Conservation (phyloP, 305 asterid genomes). For the Fraxinus ornus region DNA sequence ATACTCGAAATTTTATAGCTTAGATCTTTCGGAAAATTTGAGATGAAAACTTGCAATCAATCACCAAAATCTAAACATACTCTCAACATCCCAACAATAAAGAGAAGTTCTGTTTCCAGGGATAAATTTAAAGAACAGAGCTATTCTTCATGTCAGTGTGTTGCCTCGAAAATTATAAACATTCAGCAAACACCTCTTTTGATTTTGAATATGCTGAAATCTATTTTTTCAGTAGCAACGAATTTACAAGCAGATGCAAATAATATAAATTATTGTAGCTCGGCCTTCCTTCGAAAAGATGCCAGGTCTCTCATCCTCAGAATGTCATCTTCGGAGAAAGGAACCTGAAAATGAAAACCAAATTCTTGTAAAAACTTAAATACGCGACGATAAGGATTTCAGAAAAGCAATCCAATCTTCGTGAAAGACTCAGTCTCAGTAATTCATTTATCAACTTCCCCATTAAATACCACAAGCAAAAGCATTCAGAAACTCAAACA, state of each 20-base stretch:
- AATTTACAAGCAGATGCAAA: slow-evolving; percentile 28
- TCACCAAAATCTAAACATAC: background rate
- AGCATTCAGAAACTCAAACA: background rate
- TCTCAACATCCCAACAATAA: background rate
- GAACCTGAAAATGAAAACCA: slow-evolving; percentile 26
- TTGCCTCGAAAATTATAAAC: background rate
- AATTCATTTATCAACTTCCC: background rate
- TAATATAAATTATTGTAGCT: slow-evolving; percentile 12
- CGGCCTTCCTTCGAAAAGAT: slow-evolving; percentile 10
- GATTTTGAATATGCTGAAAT: slow-evolving; percentile 11
- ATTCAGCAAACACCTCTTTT: slow-evolving; percentile 2
- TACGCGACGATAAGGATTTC: background rate
- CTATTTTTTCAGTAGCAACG: background rate
- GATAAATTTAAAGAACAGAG: background rate
- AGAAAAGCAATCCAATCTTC: background rate
- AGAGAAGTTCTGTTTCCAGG: background rate
- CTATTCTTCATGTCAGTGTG: slow-evolving; percentile 10
- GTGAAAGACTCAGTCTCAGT: background rate
- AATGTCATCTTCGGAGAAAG: slow-evolving; percentile 48
- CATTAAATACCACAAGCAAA: background rate
- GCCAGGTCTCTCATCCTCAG: slow-evolving; percentile 38
- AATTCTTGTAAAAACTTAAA: background rate
- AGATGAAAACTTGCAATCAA: background rate
- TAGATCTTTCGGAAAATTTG: background rate
- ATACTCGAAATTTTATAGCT: background rate